Evolutionary conservation across 768 basidiomycete genomes (phyloP), one percentile per base, ranked within the genome.

Genomic region (Ramaria rubella): DNA sequence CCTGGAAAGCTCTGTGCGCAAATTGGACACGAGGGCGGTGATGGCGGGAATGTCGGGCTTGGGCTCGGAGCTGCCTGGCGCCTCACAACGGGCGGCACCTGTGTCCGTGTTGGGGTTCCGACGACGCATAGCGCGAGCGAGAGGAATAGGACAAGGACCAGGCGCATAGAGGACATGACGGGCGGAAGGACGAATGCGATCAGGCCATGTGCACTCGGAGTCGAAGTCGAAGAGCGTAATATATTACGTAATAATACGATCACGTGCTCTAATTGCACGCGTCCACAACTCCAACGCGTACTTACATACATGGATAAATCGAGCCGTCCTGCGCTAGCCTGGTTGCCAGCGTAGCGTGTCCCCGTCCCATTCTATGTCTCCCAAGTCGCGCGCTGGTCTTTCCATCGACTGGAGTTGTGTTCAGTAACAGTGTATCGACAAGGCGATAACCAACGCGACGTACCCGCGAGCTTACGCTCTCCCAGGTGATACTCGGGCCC

Each of bases 21-120:
- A 46, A 81, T 77, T 4, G 77, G 79, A 67, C 83, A 85, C 26
- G 81, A 85, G n/a, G 76, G 66, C 29, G 80, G 80, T 12, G 71
- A 64, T 61, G 74, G 68, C 7, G 82, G 82, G 66, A 84, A 86
- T 58, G 63, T 67, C 30, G 80, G 80, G 21, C 27, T 23, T 5
- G 55, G 2, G 33, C 36, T 26, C 48, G 24, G 9, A 49, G 23
- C 36, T 38, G 36, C 11, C 36, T 11, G 11, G 11, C 11, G n/a
- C 11, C 36, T n/a, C 36, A 38, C n/a, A 38, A 11, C 11, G 11
- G 11, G 11, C 43, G 15, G n/a, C 19, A 19, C 21, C 43, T 7
- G 43, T 45, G 43, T 45, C 15, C 7, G 43, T 24, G 43, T 45
- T 45, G 24, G 43, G 34, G 34, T 8, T 36, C 34, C 19, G 43